These are phyloP conservation scores for Acorus calamus DNA, from an alignment of 106 monocot species.

Conservation along the genomic window DNA sequence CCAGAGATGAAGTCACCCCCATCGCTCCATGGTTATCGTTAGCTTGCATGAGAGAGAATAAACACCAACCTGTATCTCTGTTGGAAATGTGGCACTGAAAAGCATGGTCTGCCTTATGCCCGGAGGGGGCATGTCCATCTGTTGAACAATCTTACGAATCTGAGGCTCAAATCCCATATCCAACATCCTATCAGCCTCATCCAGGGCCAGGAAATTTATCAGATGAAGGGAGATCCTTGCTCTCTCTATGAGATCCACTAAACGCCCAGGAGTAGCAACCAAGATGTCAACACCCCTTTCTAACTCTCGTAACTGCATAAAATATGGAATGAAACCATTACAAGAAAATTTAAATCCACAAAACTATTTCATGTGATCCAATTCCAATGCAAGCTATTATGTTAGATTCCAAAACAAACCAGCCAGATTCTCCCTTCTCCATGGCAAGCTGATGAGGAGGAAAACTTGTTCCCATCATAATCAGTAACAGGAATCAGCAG, in stretches of 20 bases:
- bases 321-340: neutral
- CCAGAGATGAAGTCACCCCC: neutral
- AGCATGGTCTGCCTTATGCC: constrained; percentile 30
- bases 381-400: no score
- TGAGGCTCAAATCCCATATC: constrained; percentile 64
- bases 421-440: no score
- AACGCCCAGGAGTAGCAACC: constrained; percentile 46
- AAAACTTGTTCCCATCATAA: no score
- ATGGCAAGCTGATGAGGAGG: no score
- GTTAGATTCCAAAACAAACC: no score
- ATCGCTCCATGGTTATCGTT: no score
- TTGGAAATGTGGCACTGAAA: constrained; percentile 38
- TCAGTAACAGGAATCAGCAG: no score
- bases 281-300: constrained; percentile 42
- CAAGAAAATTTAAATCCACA: neutral
- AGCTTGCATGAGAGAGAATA: no score
- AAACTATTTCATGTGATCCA: no score
- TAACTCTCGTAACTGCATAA: constrained; percentile 24
- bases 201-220: constrained; percentile 37
- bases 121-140: constrained; percentile 31
- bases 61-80: constrained; percentile 24
- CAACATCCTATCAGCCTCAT: constrained; percentile 58
- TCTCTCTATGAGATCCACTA: constrained; percentile 45
- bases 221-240: constrained; percentile 25
- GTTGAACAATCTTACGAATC: constrained; percentile 39